A percentile compares a stretch with the other conserved stretches of the same genome.
Conservation (phyloP, 495 filamentous ascomycete genomes). For the Hyaloscypha finlandica region DNA sequence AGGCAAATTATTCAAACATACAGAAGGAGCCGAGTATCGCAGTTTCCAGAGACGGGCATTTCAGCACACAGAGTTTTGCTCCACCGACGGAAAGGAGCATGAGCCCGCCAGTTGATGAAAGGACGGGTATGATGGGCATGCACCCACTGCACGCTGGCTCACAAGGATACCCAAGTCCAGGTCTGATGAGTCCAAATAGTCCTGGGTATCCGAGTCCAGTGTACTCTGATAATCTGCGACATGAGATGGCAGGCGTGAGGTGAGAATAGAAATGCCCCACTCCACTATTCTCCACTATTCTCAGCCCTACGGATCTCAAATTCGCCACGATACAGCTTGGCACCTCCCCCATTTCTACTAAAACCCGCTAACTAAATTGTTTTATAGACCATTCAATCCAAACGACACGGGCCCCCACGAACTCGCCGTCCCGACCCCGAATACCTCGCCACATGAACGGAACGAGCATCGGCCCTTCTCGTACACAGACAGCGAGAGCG, state of each 20-base stretch:
- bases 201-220: conserved; percentile 25
- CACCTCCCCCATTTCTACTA: background rate
- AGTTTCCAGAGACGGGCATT: conserved; percentile 12
- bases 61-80: background rate
- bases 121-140: conserved; percentile 22
- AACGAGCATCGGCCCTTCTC: conserved; percentile 17
- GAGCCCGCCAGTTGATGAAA: conserved; percentile 27
- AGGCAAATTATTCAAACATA: conserved; percentile 29
- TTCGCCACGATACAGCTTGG: background rate
- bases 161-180: background rate
- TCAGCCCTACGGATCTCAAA: background rate
- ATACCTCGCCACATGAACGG: background rate
- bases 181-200: conserved; percentile 15
- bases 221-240: conserved; percentile 11
- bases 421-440: conserved; percentile 5
- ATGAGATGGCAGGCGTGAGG: conserved; percentile 22
- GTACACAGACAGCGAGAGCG: conserved; percentile 25
- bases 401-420: conserved; percentile 14
- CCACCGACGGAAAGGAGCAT: conserved; percentile 9
- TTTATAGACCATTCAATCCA: conserved; percentile 15
- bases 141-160: background rate
- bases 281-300: background rate
- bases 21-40: conserved; percentile 13
- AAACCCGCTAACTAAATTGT: background rate
- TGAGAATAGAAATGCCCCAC: conserved; percentile 1